Evolutionary conservation across 1,284 basidiomycete species (phyloP), one percentile per base, ranked within the genome.

Genomic region (Apiotrichum siamense): DNA sequence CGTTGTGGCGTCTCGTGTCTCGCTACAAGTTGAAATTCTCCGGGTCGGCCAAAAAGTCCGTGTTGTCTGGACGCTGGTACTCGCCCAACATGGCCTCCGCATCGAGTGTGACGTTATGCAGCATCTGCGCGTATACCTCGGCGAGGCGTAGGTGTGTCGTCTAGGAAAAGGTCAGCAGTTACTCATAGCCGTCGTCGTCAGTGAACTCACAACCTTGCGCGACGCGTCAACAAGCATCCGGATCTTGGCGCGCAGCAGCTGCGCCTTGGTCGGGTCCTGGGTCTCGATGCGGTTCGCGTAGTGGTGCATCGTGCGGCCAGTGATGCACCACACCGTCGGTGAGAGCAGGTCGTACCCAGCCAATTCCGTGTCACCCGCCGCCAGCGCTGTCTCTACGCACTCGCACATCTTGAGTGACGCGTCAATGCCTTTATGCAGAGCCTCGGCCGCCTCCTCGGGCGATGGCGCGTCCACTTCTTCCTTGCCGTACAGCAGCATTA

Each of bases 381-480:
- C 47, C 11, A 57, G 49, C 5, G 60, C 59, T 0, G 54, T 32
- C 21, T 64, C 51, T 23, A 64, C 25, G n/a, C 51, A 52, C 7
- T 59, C 52, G 15, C 59, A 52, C 10, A 64, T 49, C 15, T 61
- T 59, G 11, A 57, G 38, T 2, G 56, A 53, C 10, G 60, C 52
- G 9, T 52, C 61, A 18, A 66, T 57, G n/a, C 49, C 47, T 37
- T 55, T 52, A 29, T 58, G 42, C 35, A 61, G 52, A 39, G 57
- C 46, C 35, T 62, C 59, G 12, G 17, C 24, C 46, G 48, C 57
- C 18, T 49, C 50, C 17, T 39, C 48, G 4, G 39, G 24, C 13
- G 52, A 50, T n/a, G 32, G 42, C 15, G 50, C 44, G 39, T 66
- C 64, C 18, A 65, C 50, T 32, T 63, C 61, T 35, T 62, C 61